Evolutionary conservation across 495 filamentous ascomycete species (phyloP).

Genomic region (Tuber brumale): DNA sequence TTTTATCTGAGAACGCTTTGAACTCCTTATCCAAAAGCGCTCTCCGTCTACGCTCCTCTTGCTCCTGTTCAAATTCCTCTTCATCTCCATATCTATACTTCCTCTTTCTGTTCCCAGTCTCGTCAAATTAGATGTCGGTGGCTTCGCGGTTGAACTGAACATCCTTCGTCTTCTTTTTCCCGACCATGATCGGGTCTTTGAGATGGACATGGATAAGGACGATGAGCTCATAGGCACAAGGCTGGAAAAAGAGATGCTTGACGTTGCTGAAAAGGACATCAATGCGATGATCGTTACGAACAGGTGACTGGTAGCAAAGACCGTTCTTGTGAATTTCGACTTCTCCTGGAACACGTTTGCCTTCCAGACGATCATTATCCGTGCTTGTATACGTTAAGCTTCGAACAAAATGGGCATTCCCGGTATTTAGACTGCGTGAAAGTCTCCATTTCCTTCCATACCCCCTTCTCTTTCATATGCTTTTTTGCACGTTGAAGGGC

Average conservation of each 20-base stretch:
- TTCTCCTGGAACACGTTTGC: too few species aligned
- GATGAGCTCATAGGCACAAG: conserved; percentile 88
- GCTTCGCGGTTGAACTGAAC: conserved; percentile 98
- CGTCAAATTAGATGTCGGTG: conserved; percentile 97
- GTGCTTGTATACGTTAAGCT: too few species aligned
- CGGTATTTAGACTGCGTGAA: too few species aligned
- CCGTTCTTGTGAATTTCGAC: conserved; percentile 98
- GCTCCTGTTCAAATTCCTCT: conserved; percentile 96
- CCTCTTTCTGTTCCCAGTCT: conserved; percentile 94
- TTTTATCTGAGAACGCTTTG: conserved; percentile 94
- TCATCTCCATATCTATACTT: conserved; percentile 99
- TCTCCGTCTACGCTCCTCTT: conserved; percentile 86
- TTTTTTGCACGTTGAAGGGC: too few species aligned
- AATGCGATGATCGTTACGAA: conserved; percentile 69
- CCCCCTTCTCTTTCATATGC: too few species aligned
- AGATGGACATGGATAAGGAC: conserved; percentile 97
- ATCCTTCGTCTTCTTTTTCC: conserved; percentile 97
- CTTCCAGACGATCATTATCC: too few species aligned
- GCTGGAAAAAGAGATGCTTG: conserved; percentile 98
- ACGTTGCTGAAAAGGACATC: conserved; percentile 98
- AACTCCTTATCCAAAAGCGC: conserved; percentile 91
- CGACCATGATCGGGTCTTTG: conserved; percentile 95
- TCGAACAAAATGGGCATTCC: too few species aligned
- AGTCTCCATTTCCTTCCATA: too few species aligned
- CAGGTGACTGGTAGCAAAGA: conserved; percentile 86